Evolutionary conservation across 371 early-diverging fungal genomes (phyloP), one percentile per base, ranked within the genome.

Genomic region (Choanephora cucurbitarum): DNA sequence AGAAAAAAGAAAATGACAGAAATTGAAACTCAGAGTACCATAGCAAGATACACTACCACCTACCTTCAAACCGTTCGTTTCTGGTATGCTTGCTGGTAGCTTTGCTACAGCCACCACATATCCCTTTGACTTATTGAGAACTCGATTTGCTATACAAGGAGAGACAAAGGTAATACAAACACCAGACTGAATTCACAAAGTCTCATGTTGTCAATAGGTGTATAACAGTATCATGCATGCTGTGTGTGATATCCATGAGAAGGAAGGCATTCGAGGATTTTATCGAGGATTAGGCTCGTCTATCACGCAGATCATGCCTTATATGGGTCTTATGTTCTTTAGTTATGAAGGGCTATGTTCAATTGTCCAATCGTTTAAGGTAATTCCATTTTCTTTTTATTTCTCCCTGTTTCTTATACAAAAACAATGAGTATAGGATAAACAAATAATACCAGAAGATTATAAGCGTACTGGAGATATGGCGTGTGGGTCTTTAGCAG

Each of bases 121-220:
- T 72, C 96, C 96, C 11, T 85, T 96, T 46, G 96, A 96, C 73
- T 72, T 95, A 19, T 68, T 96, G 33, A 81, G 96, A 40, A 96
- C 96, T 0, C 80, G 94, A 21, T 95, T 95, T 72, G 91, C 93
- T 4, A 82, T 82, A 5, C 94, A 94, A 55, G 87, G 85, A 22
- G 65, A 72, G n/a, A 57, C 64, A 7, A 81, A 77, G 66, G 79
- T 79, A 72, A 32, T 37, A 13, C 15, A 21, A 34, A n/a, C n/a
- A n/a, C n/a, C n/a, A n/a, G n/a, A n/a, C n/a, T n/a, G n/a, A n/a
- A n/a, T n/a, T n/a, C n/a, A n/a, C n/a, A n/a, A n/a, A n/a, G n/a
- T n/a, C n/a, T n/a, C n/a, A n/a, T n/a, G n/a, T n/a, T n/a, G n/a
- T n/a, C n/a, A n/a, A n/a, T 5, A 72, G 65, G 81, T 88, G 3